Conservation (phyloP, 2,329 filamentous ascomycete species). For the Penicillium psychrosexuale region DNA sequence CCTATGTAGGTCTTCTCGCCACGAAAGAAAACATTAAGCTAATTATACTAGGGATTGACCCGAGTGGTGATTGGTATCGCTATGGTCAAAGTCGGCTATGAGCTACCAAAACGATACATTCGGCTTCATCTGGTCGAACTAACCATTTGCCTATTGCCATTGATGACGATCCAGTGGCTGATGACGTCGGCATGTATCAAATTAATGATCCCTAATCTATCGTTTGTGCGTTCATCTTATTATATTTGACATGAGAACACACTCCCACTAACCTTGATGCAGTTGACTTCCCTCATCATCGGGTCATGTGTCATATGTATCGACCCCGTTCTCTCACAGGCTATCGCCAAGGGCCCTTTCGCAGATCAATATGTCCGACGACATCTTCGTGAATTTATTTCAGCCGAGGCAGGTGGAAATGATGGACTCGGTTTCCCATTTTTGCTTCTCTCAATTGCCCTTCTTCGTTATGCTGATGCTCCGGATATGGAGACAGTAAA, state of each 20-base stretch:
- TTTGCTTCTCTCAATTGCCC: constrained; percentile 56
- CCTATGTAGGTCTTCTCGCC: constrained; percentile 35
- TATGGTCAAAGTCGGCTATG: constrained; percentile 62
- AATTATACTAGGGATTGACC: constrained; percentile 43
- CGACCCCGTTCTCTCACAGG: constrained; percentile 61
- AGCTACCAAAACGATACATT: constrained; percentile 58
- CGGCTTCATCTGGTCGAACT: constrained; percentile 52
- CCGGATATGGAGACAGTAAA: constrained; percentile 20
- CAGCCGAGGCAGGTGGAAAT: constrained; percentile 60
- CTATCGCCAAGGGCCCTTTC: constrained; percentile 61
- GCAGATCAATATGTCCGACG: constrained; percentile 60
- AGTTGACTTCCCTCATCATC: constrained; percentile 56
- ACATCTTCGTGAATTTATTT: constrained; percentile 59
- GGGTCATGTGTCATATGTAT: constrained; percentile 61
- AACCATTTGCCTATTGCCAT: constrained; percentile 54
- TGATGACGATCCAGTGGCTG: constrained; percentile 64
- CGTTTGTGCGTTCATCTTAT: constrained; percentile 33
- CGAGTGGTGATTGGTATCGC: constrained; percentile 63
- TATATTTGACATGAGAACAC: neutral
- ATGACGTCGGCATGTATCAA: constrained; percentile 56
- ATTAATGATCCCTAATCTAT: constrained; percentile 54
- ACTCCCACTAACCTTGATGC: neutral
- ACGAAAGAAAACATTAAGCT: neutral
- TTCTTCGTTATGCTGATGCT: constrained; percentile 54
- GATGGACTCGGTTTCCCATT: constrained; percentile 64